Conservation (phyloP, 495 filamentous ascomycete species). For the Tuber borchii region DNA sequence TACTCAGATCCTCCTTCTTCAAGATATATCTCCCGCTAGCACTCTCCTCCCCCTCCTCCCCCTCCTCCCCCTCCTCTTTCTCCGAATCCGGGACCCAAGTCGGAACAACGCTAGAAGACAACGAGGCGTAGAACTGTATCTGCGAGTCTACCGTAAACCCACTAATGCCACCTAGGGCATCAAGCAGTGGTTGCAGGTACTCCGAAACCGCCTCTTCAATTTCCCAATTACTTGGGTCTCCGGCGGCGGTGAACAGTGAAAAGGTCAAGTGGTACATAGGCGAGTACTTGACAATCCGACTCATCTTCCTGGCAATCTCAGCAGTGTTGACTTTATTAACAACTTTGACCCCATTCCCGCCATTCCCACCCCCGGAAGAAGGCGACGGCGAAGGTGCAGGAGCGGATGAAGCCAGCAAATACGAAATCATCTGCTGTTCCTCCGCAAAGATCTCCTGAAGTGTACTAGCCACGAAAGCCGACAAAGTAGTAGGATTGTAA, state of each 20-base stretch:
- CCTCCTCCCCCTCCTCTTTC: slow-evolving; percentile 42
- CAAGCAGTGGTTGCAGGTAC: slow-evolving; percentile 73
- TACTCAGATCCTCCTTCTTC: slow-evolving; percentile 78
- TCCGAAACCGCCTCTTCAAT: slow-evolving; percentile 75
- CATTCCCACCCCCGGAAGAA: slow-evolving; percentile 23
- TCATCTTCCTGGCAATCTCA: slow-evolving; percentile 58
- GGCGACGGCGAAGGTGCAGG: slow-evolving; percentile 48
- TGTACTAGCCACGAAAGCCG: slow-evolving; percentile 70
- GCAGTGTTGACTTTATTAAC: slow-evolving; percentile 41
- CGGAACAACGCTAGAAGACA: slow-evolving; percentile 38
- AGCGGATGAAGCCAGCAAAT: slow-evolving; percentile 60
- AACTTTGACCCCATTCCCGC: slow-evolving; percentile 33
- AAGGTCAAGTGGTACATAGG: slow-evolving; percentile 94
- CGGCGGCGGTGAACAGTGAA: slow-evolving; percentile 78
- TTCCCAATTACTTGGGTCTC: slow-evolving; percentile 79
- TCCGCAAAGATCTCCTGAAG: slow-evolving; percentile 75
- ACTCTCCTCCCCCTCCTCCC: slow-evolving; percentile 44
- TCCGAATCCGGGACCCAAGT: slow-evolving; percentile 42
- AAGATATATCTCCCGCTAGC: slow-evolving; percentile 56
- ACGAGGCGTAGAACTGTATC: slow-evolving; percentile 87
- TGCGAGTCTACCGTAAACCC: slow-evolving; percentile 97
- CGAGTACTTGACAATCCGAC: slow-evolving; percentile 80
- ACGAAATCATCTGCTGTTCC: slow-evolving; percentile 80
- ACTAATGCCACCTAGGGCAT: slow-evolving; percentile 71
- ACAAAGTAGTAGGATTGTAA: slow-evolving; percentile 68